These are phyloP conservation scores for Fusarium marasasianum DNA, from an alignment of 2,329 filamentous ascomycete genomes.

Conservation along the genomic window DNA sequence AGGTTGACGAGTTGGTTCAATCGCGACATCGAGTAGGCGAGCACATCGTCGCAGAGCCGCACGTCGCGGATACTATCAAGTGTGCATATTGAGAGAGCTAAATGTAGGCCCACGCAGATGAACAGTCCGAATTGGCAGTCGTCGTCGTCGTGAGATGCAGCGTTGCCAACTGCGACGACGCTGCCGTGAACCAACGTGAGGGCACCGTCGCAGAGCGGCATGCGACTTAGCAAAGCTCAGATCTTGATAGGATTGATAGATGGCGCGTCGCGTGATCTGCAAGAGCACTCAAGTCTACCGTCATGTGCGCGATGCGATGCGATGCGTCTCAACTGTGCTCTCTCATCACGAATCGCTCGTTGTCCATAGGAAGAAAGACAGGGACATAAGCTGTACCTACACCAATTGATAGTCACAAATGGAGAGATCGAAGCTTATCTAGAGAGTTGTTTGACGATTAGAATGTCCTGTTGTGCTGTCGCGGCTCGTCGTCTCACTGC, in stretches of 20 bases:
- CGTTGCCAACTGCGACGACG: background rate
- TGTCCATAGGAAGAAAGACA: background rate
- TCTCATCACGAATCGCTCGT: background rate
- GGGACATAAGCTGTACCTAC: rapidly evolving
- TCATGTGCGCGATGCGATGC: background rate
- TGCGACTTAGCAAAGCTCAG: rapidly evolving
- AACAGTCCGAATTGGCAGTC: background rate
- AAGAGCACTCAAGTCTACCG: background rate
- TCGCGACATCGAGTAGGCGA: background rate
- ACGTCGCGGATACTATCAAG: too few relatives aligned
- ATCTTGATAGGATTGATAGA: background rate
- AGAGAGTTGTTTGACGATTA: rapidly evolving
- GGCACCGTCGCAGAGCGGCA: background rate
- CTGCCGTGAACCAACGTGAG: background rate
- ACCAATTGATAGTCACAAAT: rapidly evolving
- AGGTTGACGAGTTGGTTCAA: background rate
- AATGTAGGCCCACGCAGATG: too few relatives aligned
- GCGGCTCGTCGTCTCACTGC: too few relatives aligned
- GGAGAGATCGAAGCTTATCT: rapidly evolving
- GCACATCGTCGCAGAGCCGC: too few relatives aligned
- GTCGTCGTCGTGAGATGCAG: background rate
- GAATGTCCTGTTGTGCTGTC: too few relatives aligned
- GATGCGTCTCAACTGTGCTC: background rate
- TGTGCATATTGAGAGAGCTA: too few relatives aligned
- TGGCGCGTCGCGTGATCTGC: rapidly evolving